These are phyloP conservation scores for Phyllosticta citrichinensis DNA, from an alignment of 2,329 filamentous ascomycete genomes.

Conservation along the genomic window DNA sequence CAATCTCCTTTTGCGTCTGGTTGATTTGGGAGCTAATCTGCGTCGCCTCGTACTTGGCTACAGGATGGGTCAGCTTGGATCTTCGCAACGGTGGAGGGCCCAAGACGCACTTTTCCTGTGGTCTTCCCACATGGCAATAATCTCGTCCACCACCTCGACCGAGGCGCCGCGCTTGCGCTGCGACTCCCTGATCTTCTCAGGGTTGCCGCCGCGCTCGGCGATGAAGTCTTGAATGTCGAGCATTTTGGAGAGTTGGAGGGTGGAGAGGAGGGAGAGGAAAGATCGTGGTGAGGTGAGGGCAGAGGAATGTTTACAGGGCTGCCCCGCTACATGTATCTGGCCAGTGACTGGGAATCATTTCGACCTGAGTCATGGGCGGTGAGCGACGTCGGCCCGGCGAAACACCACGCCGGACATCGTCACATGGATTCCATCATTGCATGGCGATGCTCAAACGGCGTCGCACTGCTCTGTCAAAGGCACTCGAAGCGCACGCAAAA, in stretches of 20 bases:
- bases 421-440: too few relatives aligned
- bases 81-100: not conserved
- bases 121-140: conserved; percentile 79
- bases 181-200: conserved; percentile 82
- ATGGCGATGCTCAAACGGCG: not conserved
- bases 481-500: not conserved
- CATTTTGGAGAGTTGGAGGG: conserved; percentile 18
- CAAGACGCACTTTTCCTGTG: conserved; percentile 58
- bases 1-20: conserved; percentile 80
- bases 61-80: not conserved
- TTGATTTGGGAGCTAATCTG: conserved; percentile 83
- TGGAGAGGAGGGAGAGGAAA: not conserved
- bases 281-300: not conserved
- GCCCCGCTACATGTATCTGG: conserved; percentile 6
- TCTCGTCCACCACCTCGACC: conserved; percentile 79
- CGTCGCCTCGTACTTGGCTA: conserved; percentile 64
- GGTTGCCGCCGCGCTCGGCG: conserved; percentile 78
- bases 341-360: not conserved
- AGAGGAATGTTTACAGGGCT: conserved; percentile 6
- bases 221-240: conserved; percentile 43
- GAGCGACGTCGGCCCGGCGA: conserved; percentile 2
- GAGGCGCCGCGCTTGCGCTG: conserved; percentile 73
- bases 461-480: not conserved
- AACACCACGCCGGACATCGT: not conserved
- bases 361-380: conserved; percentile 10